Percentiles rank a stretch among this genome's conserved stretches.
These are phyloP conservation scores for Geotrichum armillariae DNA, from an alignment of 1,139 yeast genomes.

Conservation along the genomic window DNA sequence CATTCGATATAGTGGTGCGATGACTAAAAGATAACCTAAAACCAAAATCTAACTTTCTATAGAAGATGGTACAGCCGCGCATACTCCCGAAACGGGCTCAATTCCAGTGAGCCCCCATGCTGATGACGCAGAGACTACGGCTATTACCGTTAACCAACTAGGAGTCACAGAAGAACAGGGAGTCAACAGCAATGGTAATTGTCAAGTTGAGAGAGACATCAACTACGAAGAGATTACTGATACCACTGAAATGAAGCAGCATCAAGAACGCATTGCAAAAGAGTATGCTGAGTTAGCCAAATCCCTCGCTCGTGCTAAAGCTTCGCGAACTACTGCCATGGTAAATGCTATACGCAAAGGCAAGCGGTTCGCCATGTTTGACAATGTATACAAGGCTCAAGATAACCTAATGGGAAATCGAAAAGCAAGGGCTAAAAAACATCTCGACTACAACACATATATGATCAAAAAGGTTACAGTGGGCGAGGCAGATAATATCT, in stretches of 20 bases:
- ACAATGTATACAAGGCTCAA: constrained; percentile 30
- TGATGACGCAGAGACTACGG: neutral
- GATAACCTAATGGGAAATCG: constrained; percentile 27
- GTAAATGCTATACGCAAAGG: constrained; percentile 32
- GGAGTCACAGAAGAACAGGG: too few species aligned
- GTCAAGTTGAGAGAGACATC: neutral
- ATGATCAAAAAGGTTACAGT: constrained; percentile 30
- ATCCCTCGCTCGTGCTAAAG: constrained; percentile 32
- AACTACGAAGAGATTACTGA: constrained; percentile 6
- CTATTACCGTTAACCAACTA: too few species aligned
- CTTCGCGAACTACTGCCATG: constrained; percentile 33
- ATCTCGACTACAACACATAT: constrained; percentile 29
- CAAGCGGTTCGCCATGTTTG: constrained; percentile 28
- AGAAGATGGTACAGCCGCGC: constrained; percentile 9
- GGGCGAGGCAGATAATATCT: constrained; percentile 33
- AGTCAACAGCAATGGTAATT: too few species aligned
- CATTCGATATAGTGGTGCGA: constrained; percentile 13
- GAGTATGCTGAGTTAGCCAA: constrained; percentile 35
- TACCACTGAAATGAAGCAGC: constrained; percentile 20
- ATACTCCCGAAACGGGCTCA: neutral
- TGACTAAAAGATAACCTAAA: constrained; percentile 9
- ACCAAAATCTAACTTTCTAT: constrained; percentile 9
- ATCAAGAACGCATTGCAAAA: constrained; percentile 34
- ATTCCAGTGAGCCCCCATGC: neutral
- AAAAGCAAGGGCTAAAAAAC: constrained; percentile 24